Percentiles rank a stretch among this genome's conserved stretches.
Evolutionary conservation across 1,284 basidiomycete species (phyloP).

Genomic region (Moesziomyces parantarcticus): DNA sequence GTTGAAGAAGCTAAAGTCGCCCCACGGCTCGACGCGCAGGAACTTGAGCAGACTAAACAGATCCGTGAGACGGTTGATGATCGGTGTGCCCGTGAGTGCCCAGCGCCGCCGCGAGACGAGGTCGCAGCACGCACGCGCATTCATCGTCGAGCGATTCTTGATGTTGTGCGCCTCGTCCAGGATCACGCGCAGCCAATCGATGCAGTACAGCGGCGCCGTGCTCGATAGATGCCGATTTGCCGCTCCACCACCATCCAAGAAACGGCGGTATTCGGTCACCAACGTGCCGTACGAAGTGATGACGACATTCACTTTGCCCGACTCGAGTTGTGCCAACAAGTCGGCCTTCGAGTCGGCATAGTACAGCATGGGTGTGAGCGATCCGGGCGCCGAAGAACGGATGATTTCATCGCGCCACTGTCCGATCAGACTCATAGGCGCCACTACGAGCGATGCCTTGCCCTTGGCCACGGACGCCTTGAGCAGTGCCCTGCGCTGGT

Average conservation of each 20-base stretch:
- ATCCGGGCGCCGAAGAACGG: constrained; percentile 74
- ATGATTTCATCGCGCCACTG: constrained; percentile 92
- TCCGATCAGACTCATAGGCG: constrained; percentile 86
- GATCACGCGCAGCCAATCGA: constrained; percentile 65
- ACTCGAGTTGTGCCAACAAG: constrained; percentile 75
- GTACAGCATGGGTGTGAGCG: constrained; percentile 73
- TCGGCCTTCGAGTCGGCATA: constrained; percentile 83
- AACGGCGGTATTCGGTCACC: constrained; percentile 58
- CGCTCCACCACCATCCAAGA: constrained; percentile 42
- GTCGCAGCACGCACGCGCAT: constrained; percentile 88
- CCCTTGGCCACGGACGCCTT: constrained; percentile 42
- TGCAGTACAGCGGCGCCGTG: constrained; percentile 54
- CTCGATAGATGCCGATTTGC: constrained; percentile 28
- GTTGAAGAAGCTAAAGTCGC: constrained; percentile 66
- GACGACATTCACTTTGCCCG: constrained; percentile 75
- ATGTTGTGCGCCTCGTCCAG: constrained; percentile 92
- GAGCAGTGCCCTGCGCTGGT: constrained; percentile 29
- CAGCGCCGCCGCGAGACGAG: constrained; percentile 83
- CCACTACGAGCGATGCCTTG: constrained; percentile 83
- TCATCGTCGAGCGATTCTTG: constrained; percentile 88
- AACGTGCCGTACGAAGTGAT: constrained; percentile 84
- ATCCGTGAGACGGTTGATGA: constrained; percentile 91
- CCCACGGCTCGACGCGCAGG: constrained; percentile 88
- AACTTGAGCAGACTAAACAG: constrained; percentile 76
- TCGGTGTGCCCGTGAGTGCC: constrained; percentile 94